Evolutionary conservation across 306 rosid species (phyloP), one percentile per base, ranked within the genome.

Genomic region (Quillaja saponaria): DNA sequence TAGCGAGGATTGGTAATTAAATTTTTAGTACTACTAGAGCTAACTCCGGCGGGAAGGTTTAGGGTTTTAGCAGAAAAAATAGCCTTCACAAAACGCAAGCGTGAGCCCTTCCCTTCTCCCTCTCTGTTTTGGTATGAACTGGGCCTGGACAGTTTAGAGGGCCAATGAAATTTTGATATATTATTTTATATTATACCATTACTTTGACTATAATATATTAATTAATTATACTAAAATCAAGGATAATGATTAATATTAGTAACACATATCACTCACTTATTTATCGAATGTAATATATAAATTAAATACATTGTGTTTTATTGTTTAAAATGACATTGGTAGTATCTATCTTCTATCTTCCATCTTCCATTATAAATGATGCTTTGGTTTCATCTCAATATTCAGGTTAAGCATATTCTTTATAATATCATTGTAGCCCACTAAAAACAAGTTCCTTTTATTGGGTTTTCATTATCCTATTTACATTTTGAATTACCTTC

Each of bases 401-500:
- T 13, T 42, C 46, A n/a, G 80, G 77, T 57, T 55, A 66, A 35
- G 80, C 81, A 84, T 77, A 64, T 64, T 60, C 75, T 54, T 58
- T 16, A 53, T 56, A 25, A 28, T 38, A 21, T 45, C 68, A 69
- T 56, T 57, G 51, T 37, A n/a, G 37, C 69, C 63, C 45, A 35
- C 40, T 13, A 8, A 18, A 25, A 46, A 16, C n/a, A 44, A 54
- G 15, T 56, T 25, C 60, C 8, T 9, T 34, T 34, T 47, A 3
- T 28, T 21, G 46, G 65, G 48, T 65, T 63, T 13, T 39, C 41
- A 7, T 55, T 40, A 39, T 38, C n/a, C n/a, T n/a, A 25, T 20
- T 7, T 48, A n/a, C 35, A 58, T 58, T 64, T 64, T 50, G 64
- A 60, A 46, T 47, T 7, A 21, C 50, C 44, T 49, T 55, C 55